These are phyloP conservation scores for Globisporangium middletonii DNA, from an alignment of 352 stramenopile genomes.

Conservation along the genomic window DNA sequence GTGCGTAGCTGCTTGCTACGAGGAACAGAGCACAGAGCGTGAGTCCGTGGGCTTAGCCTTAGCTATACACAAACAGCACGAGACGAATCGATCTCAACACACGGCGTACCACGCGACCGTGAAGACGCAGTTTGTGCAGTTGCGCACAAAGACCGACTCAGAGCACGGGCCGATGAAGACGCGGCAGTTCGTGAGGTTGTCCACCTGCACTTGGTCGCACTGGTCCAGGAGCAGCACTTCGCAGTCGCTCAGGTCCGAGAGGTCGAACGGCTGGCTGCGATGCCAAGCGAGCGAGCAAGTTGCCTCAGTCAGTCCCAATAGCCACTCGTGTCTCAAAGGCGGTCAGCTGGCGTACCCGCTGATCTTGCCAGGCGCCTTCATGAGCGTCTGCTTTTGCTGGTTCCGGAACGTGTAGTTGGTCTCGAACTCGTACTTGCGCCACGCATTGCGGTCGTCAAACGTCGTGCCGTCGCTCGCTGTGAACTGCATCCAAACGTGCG, in stretches of 20 bases:
- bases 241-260: conserved; percentile 79
- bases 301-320: not conserved
- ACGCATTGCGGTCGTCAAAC: conserved; percentile 79
- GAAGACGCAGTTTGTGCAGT: conserved; percentile 88
- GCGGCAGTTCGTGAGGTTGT: conserved; percentile 82
- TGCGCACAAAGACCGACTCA: conserved; percentile 88
- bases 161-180: conserved; percentile 77
- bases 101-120: conserved; percentile 73
- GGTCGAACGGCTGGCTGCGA: conserved; percentile 78
- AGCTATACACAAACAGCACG: not conserved
- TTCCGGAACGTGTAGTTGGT: conserved; percentile 91
- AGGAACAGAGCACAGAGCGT: not conserved
- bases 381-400: conserved; percentile 69
- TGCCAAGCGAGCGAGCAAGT: not conserved
- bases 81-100: not conserved
- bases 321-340: not conserved
- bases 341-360: conserved; percentile 28
- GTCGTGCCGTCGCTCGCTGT: conserved; percentile 83
- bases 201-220: conserved; percentile 88
- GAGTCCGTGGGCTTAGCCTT: not conserved
- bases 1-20: conserved; percentile 87
- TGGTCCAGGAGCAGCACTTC: conserved; percentile 84
- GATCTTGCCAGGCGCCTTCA: conserved; percentile 78
- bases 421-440: conserved; percentile 89
- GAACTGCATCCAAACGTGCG: conserved; percentile 30